phyloP scores from a whole-genome alignment of 2,329 filamentous ascomycete genomes.

The Proliferodiscus dingleyae region DNA sequence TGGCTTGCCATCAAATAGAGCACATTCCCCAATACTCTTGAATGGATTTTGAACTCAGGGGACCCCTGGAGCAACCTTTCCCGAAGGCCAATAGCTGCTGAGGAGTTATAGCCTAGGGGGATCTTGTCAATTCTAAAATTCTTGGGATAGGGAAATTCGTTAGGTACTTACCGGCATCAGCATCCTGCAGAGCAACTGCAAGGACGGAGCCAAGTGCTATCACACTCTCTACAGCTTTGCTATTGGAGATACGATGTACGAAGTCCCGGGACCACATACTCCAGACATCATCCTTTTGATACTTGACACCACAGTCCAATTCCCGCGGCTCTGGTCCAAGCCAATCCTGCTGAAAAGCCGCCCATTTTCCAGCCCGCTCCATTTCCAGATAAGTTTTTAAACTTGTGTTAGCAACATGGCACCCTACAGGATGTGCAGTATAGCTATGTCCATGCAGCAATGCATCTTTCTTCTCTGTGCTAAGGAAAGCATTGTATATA shows the following conservation, averaged over 20 bases:
- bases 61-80: conserved; percentile 28
- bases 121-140: no score
- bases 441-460: conserved; percentile 83
- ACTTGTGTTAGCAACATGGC: conserved; percentile 68
- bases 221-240: conserved; percentile 53
- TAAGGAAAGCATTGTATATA: conserved; percentile 68
- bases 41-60: conserved; percentile 42
- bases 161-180: conserved; percentile 31
- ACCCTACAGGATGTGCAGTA: conserved; percentile 78
- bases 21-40: conserved; percentile 52
- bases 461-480: conserved; percentile 70
- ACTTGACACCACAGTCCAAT: no score
- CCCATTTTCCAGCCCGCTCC: conserved; percentile 53
- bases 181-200: conserved; percentile 51
- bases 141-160: neutral
- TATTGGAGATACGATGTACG: conserved; percentile 53
- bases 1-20: conserved; percentile 55
- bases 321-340: neutral
- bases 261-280: conserved; percentile 65
- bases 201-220: conserved; percentile 74
- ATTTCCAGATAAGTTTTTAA: conserved; percentile 55
- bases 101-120: conserved; percentile 29
- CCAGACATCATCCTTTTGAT: conserved; percentile 42
- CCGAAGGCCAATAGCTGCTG: conserved; percentile 39
- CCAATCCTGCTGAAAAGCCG: conserved; percentile 49